A percentile compares a stretch with the other conserved stretches of the same genome.
These are phyloP conservation scores for Fusarium euwallaceae DNA, from an alignment of 2,329 filamentous ascomycete genomes.

Conservation along the genomic window DNA sequence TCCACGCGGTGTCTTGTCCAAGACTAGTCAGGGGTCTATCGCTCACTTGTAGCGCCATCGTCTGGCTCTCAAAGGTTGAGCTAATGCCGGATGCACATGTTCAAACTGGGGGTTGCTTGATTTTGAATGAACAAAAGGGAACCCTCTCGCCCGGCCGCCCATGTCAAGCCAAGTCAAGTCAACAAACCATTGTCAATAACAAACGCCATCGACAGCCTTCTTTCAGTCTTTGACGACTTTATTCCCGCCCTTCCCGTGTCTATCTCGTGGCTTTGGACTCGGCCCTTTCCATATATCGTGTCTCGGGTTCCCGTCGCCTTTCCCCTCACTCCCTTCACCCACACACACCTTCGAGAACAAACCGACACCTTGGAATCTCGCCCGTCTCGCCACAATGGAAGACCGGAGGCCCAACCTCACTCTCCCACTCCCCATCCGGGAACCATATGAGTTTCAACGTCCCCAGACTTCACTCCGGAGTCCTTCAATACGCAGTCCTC, in stretches of 20 bases:
- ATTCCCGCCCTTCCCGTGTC: not conserved
- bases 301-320: constrained; percentile 11
- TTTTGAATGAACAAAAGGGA: constrained; percentile 36
- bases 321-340: not conserved
- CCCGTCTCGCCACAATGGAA: constrained; percentile 42
- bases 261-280: not conserved
- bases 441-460: constrained; percentile 38
- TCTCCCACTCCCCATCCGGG: constrained; percentile 44
- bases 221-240: constrained; percentile 12
- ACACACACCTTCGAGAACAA: constrained; percentile 2
- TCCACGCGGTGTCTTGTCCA: constrained; percentile 41
- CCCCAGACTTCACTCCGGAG: constrained; percentile 37
- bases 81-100: constrained; percentile 40
- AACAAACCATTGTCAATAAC: constrained; percentile 28
- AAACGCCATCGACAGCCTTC: constrained; percentile 11
- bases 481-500: constrained; percentile 47
- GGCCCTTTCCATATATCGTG: constrained; percentile 12
- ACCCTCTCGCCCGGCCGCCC: constrained; percentile 19
- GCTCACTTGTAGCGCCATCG: constrained; percentile 36
- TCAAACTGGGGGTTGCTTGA: constrained; percentile 29
- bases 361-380: constrained; percentile 23
- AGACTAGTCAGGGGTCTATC: constrained; percentile 48
- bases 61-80: constrained; percentile 26
- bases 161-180: constrained; percentile 28
- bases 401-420: constrained; percentile 46